phyloP scores from a whole-genome alignment of 768 basidiomycete species.

The Hypsizygus marmoreus region DNA sequence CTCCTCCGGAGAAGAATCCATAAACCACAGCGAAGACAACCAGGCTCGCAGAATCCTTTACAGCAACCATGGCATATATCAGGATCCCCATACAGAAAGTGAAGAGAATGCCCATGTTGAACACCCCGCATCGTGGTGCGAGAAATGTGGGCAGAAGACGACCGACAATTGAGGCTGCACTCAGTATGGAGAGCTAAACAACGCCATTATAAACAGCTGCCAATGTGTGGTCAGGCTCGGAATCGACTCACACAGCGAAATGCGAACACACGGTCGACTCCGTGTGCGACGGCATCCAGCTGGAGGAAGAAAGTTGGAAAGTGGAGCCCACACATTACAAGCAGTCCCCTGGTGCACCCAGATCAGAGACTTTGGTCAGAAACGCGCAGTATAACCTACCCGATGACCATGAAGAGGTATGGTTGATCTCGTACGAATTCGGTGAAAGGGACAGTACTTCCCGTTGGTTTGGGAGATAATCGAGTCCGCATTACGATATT shows the following conservation, averaged over 20 bases:
- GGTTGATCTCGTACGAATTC: slow-evolving; percentile 33
- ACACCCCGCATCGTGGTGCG: slow-evolving; percentile 42
- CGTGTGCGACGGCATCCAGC: slow-evolving; percentile 45
- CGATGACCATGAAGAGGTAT: slow-evolving; percentile 24
- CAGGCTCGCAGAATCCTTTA: slow-evolving; percentile 33
- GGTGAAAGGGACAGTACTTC: slow-evolving; percentile 21
- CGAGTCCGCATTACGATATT: slow-evolving; percentile 35
- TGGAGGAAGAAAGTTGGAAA: slow-evolving; percentile 56
- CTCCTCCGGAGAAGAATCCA: slow-evolving; percentile 49
- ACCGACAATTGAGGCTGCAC: slow-evolving; percentile 53
- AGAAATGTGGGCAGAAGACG: slow-evolving; percentile 48
- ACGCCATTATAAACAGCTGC: neutral
- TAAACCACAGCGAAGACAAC: slow-evolving; percentile 43
- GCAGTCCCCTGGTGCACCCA: slow-evolving; percentile 22
- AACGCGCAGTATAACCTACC: slow-evolving; percentile 12
- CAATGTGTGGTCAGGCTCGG: neutral
- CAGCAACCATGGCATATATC: slow-evolving; percentile 43
- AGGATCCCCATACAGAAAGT: slow-evolving; percentile 34
- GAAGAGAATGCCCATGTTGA: slow-evolving; percentile 40
- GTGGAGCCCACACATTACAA: slow-evolving; percentile 37
- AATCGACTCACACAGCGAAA: slow-evolving; percentile 46
- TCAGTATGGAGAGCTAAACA: slow-evolving; percentile 51
- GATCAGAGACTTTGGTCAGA: neutral
- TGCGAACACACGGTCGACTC: slow-evolving; percentile 40
- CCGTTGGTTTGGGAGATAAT: slow-evolving; percentile 31